Percentiles rank a stretch among this genome's conserved stretches.
phyloP scores from a whole-genome alignment of 73 alveolate genomes.

The Uronychia binucleata region DNA sequence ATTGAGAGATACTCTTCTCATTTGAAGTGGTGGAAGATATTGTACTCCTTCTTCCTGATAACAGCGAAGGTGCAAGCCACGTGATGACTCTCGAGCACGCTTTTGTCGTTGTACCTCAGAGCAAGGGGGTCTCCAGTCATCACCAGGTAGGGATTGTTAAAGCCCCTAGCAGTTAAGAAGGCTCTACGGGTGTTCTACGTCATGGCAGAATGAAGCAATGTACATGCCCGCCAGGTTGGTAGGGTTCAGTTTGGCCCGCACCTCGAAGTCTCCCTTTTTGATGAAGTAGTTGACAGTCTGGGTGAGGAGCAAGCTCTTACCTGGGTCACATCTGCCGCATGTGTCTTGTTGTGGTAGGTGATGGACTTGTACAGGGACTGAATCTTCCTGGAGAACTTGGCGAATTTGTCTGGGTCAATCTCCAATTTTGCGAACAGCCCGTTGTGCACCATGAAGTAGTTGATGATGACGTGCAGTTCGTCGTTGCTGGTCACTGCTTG shows the following conservation, averaged over 20 bases:
- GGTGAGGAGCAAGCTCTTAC: not conserved
- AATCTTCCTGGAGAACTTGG: conserved; percentile 4
- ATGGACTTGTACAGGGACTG: conserved; percentile 11
- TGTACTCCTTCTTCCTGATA: conserved; percentile 33
- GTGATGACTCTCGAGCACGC: conserved; percentile 75
- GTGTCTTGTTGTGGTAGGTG: conserved; percentile 37
- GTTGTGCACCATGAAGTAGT: conserved; percentile 8
- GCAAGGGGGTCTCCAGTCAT: conserved; percentile 58
- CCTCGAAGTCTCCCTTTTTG: conserved; percentile 6
- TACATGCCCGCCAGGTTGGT: conserved; percentile 60
- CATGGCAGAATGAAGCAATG: conserved; percentile 73
- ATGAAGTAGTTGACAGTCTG: conserved; percentile 15
- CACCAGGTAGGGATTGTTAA: conserved; percentile 60
- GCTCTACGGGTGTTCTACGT: conserved; percentile 69
- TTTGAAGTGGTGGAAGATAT: conserved; percentile 40
- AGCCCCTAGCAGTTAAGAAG: conserved; percentile 24
- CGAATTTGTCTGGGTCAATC: conserved; percentile 9
- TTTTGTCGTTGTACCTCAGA: conserved; percentile 58
- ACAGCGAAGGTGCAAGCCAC: conserved; percentile 55
- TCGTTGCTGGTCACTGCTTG: conserved; percentile 8
- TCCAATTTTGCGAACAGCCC: not conserved
- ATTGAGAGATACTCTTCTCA: conserved; percentile 60
- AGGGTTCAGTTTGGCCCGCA: conserved; percentile 56
- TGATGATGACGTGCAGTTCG: conserved; percentile 18
- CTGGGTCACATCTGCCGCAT: conserved; percentile 30